Evolutionary conservation across 495 filamentous ascomycete species (phyloP).

Genomic region (Schizothecium vesticola): DNA sequence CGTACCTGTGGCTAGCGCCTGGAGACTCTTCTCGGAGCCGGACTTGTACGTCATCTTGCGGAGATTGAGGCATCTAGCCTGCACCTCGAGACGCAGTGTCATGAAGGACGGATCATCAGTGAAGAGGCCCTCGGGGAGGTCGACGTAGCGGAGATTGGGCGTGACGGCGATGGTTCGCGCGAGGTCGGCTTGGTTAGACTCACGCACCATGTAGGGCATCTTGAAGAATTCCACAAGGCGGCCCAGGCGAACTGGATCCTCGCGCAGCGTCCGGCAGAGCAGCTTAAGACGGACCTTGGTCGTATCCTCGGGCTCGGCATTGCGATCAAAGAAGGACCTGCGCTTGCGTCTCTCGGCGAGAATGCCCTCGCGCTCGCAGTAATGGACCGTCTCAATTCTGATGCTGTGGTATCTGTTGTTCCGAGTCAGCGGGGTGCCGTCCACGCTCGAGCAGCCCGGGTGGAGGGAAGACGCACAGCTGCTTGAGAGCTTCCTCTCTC

Average conservation of each 20-base stretch:
- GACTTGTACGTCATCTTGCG: slow-evolving; percentile 79
- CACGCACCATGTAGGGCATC: slow-evolving; percentile 93
- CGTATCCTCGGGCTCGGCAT: slow-evolving; percentile 72
- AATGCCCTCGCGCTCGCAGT: slow-evolving; percentile 79
- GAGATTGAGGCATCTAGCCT: slow-evolving; percentile 73
- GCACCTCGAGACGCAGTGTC: slow-evolving; percentile 74
- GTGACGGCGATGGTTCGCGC: slow-evolving; percentile 79
- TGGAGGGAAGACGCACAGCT: slow-evolving; percentile 51
- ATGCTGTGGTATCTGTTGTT: slow-evolving; percentile 71
- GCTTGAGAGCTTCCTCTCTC: slow-evolving; percentile 49
- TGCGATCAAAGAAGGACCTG: slow-evolving; percentile 66
- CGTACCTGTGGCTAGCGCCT: slow-evolving; percentile 55
- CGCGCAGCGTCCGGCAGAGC: slow-evolving; percentile 73
- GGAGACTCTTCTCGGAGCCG: slow-evolving; percentile 74
- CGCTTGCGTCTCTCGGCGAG: slow-evolving; percentile 72
- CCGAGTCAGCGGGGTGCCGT: neutral
- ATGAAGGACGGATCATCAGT: slow-evolving; percentile 68
- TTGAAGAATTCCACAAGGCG: slow-evolving; percentile 69
- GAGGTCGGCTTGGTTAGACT: slow-evolving; percentile 76
- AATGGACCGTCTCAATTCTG: slow-evolving; percentile 91
- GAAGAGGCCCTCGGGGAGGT: slow-evolving; percentile 83
- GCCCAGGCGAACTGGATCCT: slow-evolving; percentile 59
- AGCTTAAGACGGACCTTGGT: slow-evolving; percentile 69
- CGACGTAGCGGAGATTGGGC: slow-evolving; percentile 83
- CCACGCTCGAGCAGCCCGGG: slow-evolving; percentile 2